Evolutionary conservation across 106 monocot species (phyloP).

Genomic region (Narthecium ossifragum): DNA sequence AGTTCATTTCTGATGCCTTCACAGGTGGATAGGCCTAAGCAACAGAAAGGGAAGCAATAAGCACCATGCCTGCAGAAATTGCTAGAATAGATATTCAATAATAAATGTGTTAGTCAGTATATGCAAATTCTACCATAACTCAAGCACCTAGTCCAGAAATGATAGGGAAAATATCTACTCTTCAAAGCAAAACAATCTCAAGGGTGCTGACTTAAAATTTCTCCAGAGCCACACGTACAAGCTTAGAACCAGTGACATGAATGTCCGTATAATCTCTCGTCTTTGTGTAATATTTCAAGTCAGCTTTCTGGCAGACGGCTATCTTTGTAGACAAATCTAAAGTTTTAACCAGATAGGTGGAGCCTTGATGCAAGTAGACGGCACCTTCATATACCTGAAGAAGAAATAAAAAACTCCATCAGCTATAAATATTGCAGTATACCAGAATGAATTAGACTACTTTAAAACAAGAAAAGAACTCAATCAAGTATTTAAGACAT

Average conservation of each 20-base stretch:
- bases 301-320: conserved; percentile 82
- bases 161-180: too few relatives aligned
- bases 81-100: too few relatives aligned
- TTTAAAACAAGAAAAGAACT: too few relatives aligned
- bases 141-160: too few relatives aligned
- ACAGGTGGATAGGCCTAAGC: conserved; percentile 55
- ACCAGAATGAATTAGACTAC: too few relatives aligned
- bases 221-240: conserved; percentile 50
- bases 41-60: neutral
- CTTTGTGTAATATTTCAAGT: conserved; percentile 92
- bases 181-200: too few relatives aligned
- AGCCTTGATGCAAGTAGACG: conserved; percentile 93
- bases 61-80: too few relatives aligned
- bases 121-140: too few relatives aligned
- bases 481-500: neutral
- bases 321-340: conserved; percentile 55
- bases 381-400: conserved; percentile 92
- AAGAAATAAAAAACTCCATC: too few relatives aligned
- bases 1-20: conserved; percentile 15
- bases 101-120: too few relatives aligned
- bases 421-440: too few relatives aligned
- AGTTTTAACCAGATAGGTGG: conserved; percentile 69
- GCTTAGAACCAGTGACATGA: conserved; percentile 64
- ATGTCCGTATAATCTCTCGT: conserved; percentile 90
- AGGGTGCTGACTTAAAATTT: too few relatives aligned